Evolutionary conservation across 2,329 filamentous ascomycete species (phyloP), one percentile per base, ranked within the genome.

Genomic region (Xylariaceae sp.): DNA sequence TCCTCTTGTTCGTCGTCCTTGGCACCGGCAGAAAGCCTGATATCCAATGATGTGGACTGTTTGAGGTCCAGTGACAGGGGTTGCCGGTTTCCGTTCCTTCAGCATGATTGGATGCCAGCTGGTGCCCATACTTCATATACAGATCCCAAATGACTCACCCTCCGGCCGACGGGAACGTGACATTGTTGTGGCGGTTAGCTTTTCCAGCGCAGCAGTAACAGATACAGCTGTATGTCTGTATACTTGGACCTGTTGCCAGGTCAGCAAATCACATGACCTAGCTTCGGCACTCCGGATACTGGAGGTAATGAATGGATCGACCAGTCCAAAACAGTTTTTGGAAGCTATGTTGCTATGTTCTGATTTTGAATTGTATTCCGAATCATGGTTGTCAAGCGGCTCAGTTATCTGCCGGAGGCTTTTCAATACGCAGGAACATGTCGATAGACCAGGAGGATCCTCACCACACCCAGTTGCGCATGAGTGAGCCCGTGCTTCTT

Each of bases 301-400:
- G n/a, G n/a, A n/a, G n/a, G n/a, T n/a, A n/a, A n/a, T n/a, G n/a
- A n/a, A n/a, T n/a, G n/a, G n/a, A n/a, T n/a, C n/a, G n/a, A n/a
- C 49, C 46, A 50, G 50, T 49, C 52, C 40, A 47, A 51, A 48
- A 46, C 45, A 47, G 43, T 47, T 51, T 52, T 57, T 57, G 47
- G 39, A 50, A 56, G 45, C 56, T 59, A 59, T 56, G n/a, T 53
- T 59, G 55, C 50, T 50, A 52, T 44, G 53, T 54, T 54, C 43
- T 51, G 41, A 56, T 35, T 39, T 19, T 41, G 34, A 27, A 23
- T 32, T 17, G 45, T 46, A 52, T 45, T 52, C 47, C 46, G 53
- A 43, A 52, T n/a, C n/a, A n/a, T n/a, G n/a, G 41, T 39, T 44
- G 47, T 44, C 40, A 47, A 40, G 41, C 50, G 37, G 43, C 34